Base-by-base conservation (phyloP, 176 grass and related monocot genomes). In the Triticum monococcum region DNA sequence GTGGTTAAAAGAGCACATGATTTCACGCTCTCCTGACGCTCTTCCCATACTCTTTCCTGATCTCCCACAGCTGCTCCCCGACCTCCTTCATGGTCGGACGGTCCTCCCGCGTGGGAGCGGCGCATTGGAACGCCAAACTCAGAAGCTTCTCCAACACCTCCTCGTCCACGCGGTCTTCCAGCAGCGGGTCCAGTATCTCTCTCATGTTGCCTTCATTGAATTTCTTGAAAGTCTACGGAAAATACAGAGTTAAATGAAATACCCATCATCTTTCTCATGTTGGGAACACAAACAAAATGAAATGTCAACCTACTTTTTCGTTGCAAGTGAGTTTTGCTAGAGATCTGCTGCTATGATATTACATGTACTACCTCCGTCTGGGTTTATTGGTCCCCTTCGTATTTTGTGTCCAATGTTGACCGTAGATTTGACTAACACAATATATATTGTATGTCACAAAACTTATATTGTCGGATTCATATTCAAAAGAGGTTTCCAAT, bases 31-130 rank as follows among this genome's bases (percentile, higher is more conserved):
- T 88, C 82, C 79, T 89, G 22, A 68, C 5, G 14, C 77, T 91
- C 81, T 89, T 95, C 22, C 83, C 78, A 8, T 92, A 91, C 40
- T 86, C 91, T 86, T 94, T 95, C 89, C 96, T 90, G 50, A 95
- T 94, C 81, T 95, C 96, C 96, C 96, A 98, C n/a, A 98, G 81
- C 83, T 95, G 90, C 81, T 95, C 91, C 38, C 79, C 88, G n/a
- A 95, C 96, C 91, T 92, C 93, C 68, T 95, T 95, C 93, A 98
- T 98, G 32, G 83, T 92, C 25, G 96, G 96, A 1, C 96, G 91
- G 40, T 95, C 93, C 13, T 90, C 86, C 68, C 96, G 81, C 0
- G 96, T 95, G 0, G 96, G 96, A 17, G 91, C 93, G 17, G 96
- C 91, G 9, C 96, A 98, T 54, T 98, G 89, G 79, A 98, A 94